Evolutionary conservation across 2,329 filamentous ascomycete genomes (phyloP).

Genomic region (Dactylonectria macrodidyma): DNA sequence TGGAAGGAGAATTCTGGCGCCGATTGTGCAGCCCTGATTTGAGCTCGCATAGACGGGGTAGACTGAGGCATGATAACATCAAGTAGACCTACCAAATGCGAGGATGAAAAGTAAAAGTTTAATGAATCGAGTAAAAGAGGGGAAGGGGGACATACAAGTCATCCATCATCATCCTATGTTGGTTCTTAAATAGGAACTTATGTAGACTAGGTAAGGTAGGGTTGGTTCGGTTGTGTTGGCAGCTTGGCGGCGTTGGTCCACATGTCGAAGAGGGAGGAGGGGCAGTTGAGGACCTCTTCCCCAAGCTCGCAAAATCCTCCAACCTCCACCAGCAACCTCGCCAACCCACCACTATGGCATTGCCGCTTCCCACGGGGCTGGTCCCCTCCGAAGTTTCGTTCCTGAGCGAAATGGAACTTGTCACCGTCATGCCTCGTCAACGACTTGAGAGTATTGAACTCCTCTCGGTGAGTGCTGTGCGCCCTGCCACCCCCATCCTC

Average conservation of each 20-base stretch:
- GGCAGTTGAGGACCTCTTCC: constrained; percentile 27
- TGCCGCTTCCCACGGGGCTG: constrained; percentile 69
- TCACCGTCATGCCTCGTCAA: constrained; percentile 93
- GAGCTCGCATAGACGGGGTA: not conserved
- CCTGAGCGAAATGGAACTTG: constrained; percentile 96
- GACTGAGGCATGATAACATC: not conserved
- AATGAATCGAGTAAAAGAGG: too few relatives aligned
- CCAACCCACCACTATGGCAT: constrained; percentile 58
- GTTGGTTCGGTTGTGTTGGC: not conserved
- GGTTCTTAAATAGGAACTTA: too few relatives aligned
- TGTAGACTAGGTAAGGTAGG: not conserved
- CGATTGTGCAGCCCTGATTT: not conserved
- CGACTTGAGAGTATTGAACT: constrained; percentile 88
- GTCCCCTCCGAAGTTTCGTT: constrained; percentile 93
- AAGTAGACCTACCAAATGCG: too few relatives aligned
- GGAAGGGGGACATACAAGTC: too few relatives aligned
- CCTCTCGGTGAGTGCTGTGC: constrained; percentile 81
- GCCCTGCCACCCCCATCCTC: too few relatives aligned
- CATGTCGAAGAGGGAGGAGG: constrained; percentile 26
- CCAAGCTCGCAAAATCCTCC: constrained; percentile 31
- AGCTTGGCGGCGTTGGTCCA: not conserved
- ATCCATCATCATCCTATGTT: too few relatives aligned
- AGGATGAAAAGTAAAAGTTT: too few relatives aligned
- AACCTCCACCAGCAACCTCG: constrained; percentile 16
- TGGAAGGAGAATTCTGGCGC: not conserved